Evolutionary conservation across 2,329 filamentous ascomycete genomes (phyloP).

Genomic region (Gaeumannomyces sp.): DNA sequence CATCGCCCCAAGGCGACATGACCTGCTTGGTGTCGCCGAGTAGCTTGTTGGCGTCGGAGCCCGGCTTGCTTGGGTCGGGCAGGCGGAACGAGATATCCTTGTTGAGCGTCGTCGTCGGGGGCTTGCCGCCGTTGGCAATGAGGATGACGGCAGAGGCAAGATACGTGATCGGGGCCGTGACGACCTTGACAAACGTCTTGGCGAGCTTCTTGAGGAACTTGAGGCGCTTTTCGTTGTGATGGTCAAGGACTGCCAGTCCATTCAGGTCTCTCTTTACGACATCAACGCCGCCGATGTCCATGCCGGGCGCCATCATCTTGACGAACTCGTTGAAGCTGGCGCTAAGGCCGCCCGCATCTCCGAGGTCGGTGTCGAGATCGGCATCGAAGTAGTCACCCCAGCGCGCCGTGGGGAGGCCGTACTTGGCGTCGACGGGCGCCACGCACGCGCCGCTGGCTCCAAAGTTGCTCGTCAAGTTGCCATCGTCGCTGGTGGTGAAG

Average conservation of each 20-base stretch:
- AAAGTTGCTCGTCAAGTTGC: slow-evolving; percentile 8
- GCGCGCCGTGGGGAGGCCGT: slow-evolving; percentile 22
- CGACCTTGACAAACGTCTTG: not conserved
- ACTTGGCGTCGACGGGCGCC: slow-evolving; percentile 18
- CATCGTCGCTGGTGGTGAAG: not conserved
- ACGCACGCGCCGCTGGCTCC: slow-evolving; percentile 9
- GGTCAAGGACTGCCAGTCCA: too few species aligned
- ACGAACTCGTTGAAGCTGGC: slow-evolving; percentile 15
- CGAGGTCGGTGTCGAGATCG: slow-evolving; percentile 22
- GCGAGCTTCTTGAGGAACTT: not conserved
- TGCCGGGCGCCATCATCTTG: slow-evolving; percentile 11
- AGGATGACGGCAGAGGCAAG: not conserved
- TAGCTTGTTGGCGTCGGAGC: slow-evolving; percentile 11
- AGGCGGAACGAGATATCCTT: slow-evolving; percentile 7
- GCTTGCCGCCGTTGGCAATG: not conserved
- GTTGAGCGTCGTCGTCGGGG: slow-evolving; percentile 1
- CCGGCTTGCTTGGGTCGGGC: slow-evolving; percentile 4
- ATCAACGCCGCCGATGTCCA: not conserved
- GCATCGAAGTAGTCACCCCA: slow-evolving; percentile 22
- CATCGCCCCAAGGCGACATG: slow-evolving; percentile 23
- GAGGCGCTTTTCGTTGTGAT: not conserved
- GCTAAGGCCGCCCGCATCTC: slow-evolving; percentile 15
- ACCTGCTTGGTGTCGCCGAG: slow-evolving; percentile 18
- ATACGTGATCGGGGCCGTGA: slow-evolving; percentile 1
- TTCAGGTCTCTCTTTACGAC: too few species aligned